Evolutionary conservation across 164 flowering plant species (phyloP).

Genomic region (Protea cynaroides): DNA sequence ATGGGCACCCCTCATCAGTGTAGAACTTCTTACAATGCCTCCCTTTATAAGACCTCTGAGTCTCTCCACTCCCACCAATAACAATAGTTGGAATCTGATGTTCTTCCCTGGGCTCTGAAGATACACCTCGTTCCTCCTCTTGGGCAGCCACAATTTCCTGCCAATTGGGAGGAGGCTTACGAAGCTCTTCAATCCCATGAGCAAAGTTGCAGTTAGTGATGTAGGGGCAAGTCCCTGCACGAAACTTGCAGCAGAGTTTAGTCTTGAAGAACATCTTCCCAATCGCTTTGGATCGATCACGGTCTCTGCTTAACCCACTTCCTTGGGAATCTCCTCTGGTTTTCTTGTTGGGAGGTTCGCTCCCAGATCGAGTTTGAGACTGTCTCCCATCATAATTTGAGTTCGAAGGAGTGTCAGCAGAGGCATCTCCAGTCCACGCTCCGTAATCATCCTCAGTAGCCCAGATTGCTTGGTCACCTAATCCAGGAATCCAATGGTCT

Average conservation of each 20-base stretch:
- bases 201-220: slow-evolving; percentile 95
- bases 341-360: slow-evolving; percentile 69
- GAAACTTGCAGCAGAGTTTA: slow-evolving; percentile 90
- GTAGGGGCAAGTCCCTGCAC: slow-evolving; percentile 90
- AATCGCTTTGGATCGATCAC: slow-evolving; percentile 58
- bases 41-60: slow-evolving; percentile 83
- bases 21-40: slow-evolving; percentile 96
- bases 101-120: slow-evolving; percentile 70
- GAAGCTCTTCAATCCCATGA: slow-evolving; percentile 83
- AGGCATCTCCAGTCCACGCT: slow-evolving; percentile 52
- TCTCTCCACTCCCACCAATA: slow-evolving; percentile 38
- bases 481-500: slow-evolving; percentile 44
- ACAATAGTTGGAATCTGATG: slow-evolving; percentile 79
- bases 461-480: slow-evolving; percentile 63
- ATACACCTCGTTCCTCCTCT: slow-evolving; percentile 50
- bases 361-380: slow-evolving; percentile 40
- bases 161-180: slow-evolving; percentile 97
- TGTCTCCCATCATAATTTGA: slow-evolving; percentile 43
- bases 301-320: slow-evolving; percentile 22
- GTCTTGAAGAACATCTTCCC: slow-evolving; percentile 98
- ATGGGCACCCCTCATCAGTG: slow-evolving; percentile 96
- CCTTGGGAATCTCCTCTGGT: slow-evolving; percentile 36
- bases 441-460: slow-evolving; percentile 95
- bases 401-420: slow-evolving; percentile 31
- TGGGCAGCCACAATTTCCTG: slow-evolving; percentile 91